phyloP scores from a whole-genome alignment of 306 rosid genomes.

The Citrullus mucosospermus region DNA sequence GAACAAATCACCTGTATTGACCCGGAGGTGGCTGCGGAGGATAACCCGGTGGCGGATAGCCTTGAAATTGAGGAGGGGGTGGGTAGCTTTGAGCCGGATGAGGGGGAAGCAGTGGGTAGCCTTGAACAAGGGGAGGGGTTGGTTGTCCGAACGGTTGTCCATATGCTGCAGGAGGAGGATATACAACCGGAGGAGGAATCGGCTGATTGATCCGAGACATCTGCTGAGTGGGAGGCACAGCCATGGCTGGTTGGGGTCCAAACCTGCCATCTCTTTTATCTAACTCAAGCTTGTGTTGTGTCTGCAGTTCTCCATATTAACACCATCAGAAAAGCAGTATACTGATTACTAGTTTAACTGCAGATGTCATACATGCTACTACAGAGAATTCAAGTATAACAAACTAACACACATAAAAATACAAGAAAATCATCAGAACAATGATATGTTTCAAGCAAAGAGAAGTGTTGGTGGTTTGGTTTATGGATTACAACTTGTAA shows the following conservation, averaged over 20 bases:
- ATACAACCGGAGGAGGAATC: conserved; percentile 28
- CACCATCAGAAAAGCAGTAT: background rate
- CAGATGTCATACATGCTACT: background rate
- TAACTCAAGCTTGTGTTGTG: conserved; percentile 73
- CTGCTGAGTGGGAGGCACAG: conserved; percentile 42
- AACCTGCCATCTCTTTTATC: conserved; percentile 62
- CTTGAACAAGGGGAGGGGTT: conserved; percentile 4
- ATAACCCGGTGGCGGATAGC: conserved; percentile 16
- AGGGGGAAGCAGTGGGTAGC: conserved; percentile 14
- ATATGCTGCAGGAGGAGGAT: conserved; percentile 19
- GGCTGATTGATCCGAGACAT: conserved; percentile 53
- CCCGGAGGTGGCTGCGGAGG: conserved; percentile 35
- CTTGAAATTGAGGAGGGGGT: background rate
- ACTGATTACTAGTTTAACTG: background rate
- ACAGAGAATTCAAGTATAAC: background rate
- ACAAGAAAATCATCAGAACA: background rate
- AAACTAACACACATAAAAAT: background rate
- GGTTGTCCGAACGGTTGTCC: conserved; percentile 39
- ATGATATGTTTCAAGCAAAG: background rate
- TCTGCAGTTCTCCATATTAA: conserved; percentile 30
- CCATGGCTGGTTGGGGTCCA: conserved; percentile 35
- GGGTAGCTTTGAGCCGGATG: background rate
- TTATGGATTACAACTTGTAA: background rate
- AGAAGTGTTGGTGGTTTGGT: background rate
- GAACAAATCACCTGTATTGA: conserved; percentile 26